A percentile compares a stretch with the other conserved stretches of the same genome.
Evolutionary conservation across 495 filamentous ascomycete genomes (phyloP).

Genomic region (Lasiosphaeriaceae sp.): DNA sequence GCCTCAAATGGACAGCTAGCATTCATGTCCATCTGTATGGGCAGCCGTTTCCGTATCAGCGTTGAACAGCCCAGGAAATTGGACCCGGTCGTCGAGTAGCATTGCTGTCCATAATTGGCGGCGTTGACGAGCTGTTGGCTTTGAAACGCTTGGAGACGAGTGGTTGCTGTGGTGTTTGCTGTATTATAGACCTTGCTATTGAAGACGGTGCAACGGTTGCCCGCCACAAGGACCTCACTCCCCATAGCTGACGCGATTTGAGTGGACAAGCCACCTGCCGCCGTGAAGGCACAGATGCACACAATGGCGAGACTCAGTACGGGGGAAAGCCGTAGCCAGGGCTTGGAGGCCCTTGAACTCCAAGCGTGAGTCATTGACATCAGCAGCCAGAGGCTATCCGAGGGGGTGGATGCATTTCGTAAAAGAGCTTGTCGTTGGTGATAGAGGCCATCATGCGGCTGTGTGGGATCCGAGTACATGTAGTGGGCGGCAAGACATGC

Average conservation of each 20-base stretch:
- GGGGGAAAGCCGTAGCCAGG: too few relatives aligned
- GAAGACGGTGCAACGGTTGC: background rate
- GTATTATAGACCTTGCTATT: background rate
- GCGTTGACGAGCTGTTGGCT: background rate
- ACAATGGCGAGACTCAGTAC: too few relatives aligned
- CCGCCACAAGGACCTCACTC: conserved; percentile 7
- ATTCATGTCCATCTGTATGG: background rate
- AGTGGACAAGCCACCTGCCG: conserved; percentile 14
- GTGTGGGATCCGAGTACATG: too few relatives aligned
- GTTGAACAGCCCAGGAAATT: background rate
- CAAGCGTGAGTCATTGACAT: too few relatives aligned
- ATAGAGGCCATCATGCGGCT: too few relatives aligned
- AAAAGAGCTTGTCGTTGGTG: too few relatives aligned
- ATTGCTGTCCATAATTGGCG: conserved; percentile 17
- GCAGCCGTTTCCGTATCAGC: background rate
- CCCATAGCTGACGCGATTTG: background rate
- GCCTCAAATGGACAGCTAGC: conserved; percentile 15
- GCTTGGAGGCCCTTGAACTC: too few relatives aligned
- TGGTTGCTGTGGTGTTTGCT: background rate
- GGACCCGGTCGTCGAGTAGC: conserved; percentile 5
- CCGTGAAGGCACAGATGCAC: background rate
- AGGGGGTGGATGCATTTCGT: too few relatives aligned
- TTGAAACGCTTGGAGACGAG: background rate
- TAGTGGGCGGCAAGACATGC: too few relatives aligned
- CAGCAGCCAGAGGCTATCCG: too few relatives aligned